phyloP scores from a whole-genome alignment of 2,329 filamentous ascomycete species.

The Curvularia verruculosa region DNA sequence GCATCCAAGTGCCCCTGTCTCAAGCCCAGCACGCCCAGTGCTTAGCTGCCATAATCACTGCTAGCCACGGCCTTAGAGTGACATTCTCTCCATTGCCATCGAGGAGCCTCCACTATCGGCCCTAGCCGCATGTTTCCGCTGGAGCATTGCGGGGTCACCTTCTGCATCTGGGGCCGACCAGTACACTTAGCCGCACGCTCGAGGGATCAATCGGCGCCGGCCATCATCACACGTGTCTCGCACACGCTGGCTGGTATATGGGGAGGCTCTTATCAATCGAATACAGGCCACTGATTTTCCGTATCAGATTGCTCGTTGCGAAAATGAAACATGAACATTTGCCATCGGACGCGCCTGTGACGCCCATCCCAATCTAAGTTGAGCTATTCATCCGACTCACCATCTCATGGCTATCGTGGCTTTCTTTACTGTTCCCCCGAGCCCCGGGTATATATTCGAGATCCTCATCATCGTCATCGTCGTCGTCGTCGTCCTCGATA shows the following conservation, averaged over 20 bases:
- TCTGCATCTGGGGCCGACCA: conserved; percentile 8
- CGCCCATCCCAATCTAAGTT: background rate
- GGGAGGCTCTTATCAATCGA: background rate
- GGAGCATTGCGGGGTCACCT: conserved; percentile 18
- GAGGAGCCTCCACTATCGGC: conserved; percentile 12
- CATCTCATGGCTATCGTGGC: conserved; percentile 33
- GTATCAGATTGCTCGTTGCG: background rate
- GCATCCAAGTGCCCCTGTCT: conserved; percentile 14
- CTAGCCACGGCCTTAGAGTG: conserved; percentile 1
- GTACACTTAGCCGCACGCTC: conserved; percentile 3
- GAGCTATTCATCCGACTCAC: conserved; percentile 27
- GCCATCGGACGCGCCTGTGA: background rate
- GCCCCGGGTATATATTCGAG: conserved; percentile 30
- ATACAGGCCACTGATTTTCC: background rate
- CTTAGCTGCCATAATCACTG: conserved; percentile 12
- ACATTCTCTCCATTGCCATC: conserved; percentile 5
- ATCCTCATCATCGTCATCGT: conserved; percentile 28
- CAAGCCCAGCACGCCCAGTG: conserved; percentile 9
- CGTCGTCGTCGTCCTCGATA: conserved; percentile 30
- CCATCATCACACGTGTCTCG: conserved; percentile 16
- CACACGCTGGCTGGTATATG: conserved; percentile 1
- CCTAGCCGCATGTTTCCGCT: conserved; percentile 9
- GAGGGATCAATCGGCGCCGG: conserved; percentile 14
- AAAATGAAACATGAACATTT: background rate
- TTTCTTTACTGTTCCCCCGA: conserved; percentile 26